Evolutionary conservation across 768 basidiomycete genomes (phyloP).

Genomic region (Epithele typhae): DNA sequence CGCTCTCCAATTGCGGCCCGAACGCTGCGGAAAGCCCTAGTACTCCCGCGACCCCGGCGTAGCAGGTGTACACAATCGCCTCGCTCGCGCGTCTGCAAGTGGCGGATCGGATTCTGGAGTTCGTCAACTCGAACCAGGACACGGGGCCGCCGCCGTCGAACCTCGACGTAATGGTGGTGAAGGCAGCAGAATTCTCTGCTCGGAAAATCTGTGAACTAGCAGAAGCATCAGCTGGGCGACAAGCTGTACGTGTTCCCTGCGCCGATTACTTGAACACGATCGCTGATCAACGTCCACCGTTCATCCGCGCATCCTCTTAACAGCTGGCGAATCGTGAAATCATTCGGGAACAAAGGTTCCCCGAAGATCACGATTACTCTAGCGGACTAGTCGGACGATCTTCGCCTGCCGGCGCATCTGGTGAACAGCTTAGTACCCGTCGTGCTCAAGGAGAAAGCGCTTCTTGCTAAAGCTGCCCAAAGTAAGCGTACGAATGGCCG

Average conservation of each 20-base stretch:
- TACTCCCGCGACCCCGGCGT: slow-evolving; percentile 65
- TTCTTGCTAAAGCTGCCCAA: slow-evolving; percentile 22
- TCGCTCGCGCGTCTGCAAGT: too few species aligned
- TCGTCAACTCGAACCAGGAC: slow-evolving; percentile 46
- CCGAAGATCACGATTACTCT: slow-evolving; percentile 83
- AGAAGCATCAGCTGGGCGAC: slow-evolving; percentile 21
- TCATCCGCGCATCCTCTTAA: too few species aligned
- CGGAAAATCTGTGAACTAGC: slow-evolving; percentile 62
- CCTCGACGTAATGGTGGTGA: slow-evolving; percentile 63
- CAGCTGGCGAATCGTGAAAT: slow-evolving; percentile 58
- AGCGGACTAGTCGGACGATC: slow-evolving; percentile 81
- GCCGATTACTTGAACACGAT: too few species aligned
- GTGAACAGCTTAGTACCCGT: slow-evolving; percentile 86
- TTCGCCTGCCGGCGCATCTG: slow-evolving; percentile 77
- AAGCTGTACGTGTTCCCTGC: slow-evolving; percentile 16
- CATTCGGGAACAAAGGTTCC: slow-evolving; percentile 77
- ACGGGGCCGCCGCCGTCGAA: slow-evolving; percentile 58
- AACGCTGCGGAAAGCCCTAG: slow-evolving; percentile 70
- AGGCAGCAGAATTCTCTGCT: slow-evolving; percentile 74
- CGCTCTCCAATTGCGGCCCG: slow-evolving; percentile 68
- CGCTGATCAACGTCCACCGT: too few species aligned
- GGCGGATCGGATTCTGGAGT: slow-evolving; percentile 44
- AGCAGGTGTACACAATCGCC: too few species aligned
- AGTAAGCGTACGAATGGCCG: slow-evolving; percentile 13
- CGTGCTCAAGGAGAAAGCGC: slow-evolving; percentile 77